Evolutionary conservation across 805 yeast genomes (phyloP), one percentile per base, ranked within the genome.

Genomic region (Kodamaea fukazawae): DNA sequence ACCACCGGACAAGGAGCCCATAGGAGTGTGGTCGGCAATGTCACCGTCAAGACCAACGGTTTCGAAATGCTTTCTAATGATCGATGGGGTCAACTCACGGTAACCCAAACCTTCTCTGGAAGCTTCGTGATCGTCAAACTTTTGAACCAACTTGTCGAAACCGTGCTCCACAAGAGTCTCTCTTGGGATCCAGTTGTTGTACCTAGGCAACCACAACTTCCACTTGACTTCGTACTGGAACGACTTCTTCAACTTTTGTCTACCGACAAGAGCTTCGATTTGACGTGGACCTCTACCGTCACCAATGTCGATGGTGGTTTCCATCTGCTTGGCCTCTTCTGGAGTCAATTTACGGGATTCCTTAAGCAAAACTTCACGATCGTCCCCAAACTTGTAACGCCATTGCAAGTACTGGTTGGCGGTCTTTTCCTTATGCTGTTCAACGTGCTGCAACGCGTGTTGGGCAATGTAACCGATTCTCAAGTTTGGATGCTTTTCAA

Each of bases 391-490:
- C 63, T 87, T 81, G 65, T 91, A 91, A 72, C 99, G 83, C 99
- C 99, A 91, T 71, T 93, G 98, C 62, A 91, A 75, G 65, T 91
- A 91, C 72, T 91, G 98, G 60, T 90, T 91, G 35, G 99, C 96
- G 11, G 98, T 91, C 71, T 89, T 89, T 65, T 91, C 99, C 69
- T 90, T 88, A 70, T 91, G 99, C 71, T 84, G 83, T 63, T 93
- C 96, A 44, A 91, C 98, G 59, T 91, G 98, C 67, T 89, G 96
- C 61, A 91, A 78, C 26, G 99, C 98, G 57, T 91, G 98, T 73
- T 91, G 99, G 14, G 98, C 98, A 72, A 91, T 93, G 71, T 91
- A 91, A 44, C 98, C 99, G 54, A 91, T 88, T 75, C 99, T 89
- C 69, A 93, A 75, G 67, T 91, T 91, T 49, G 98, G 98, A 71